Conservation (phyloP, 805 yeast genomes). For the Kuraishia hungarica region DNA sequence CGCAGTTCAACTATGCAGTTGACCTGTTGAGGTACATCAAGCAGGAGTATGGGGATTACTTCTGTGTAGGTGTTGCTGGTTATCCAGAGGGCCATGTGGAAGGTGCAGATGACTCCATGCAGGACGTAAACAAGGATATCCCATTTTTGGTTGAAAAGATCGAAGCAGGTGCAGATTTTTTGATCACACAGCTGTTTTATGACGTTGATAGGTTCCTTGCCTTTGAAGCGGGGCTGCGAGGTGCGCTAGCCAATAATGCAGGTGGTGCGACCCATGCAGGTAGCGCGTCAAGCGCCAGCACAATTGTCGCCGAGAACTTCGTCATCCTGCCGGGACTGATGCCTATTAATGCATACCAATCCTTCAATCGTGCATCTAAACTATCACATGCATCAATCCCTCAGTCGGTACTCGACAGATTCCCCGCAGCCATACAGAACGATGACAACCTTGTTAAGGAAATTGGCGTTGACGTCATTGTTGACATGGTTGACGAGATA, state of each 20-base stretch:
- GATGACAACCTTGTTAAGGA: conserved; percentile 79
- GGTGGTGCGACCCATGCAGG: conserved; percentile 18
- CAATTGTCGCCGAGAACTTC: conserved; percentile 27
- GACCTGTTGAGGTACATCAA: conserved; percentile 82
- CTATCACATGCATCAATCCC: conserved; percentile 86
- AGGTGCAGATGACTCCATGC: conserved; percentile 60
- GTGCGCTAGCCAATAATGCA: conserved; percentile 16
- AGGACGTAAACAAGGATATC: conserved; percentile 60
- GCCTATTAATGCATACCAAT: conserved; percentile 81
- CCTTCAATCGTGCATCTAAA: conserved; percentile 83
- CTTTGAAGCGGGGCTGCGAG: conserved; percentile 45
- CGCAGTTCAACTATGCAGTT: conserved; percentile 68
- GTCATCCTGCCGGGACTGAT: conserved; percentile 80
- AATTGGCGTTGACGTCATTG: conserved; percentile 70
- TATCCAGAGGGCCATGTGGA: conserved; percentile 98
- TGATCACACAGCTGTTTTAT: conserved; percentile 85
- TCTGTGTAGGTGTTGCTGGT: conserved; percentile 95
- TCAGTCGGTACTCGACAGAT: conserved; percentile 33
- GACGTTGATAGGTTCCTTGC: conserved; percentile 70
- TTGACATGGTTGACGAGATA: conserved; percentile 53
- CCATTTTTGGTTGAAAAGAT: conserved; percentile 79
- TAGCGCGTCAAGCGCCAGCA: too few species aligned
- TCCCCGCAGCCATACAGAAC: conserved; percentile 48
- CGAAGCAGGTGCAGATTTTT: conserved; percentile 91
- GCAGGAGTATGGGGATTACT: conserved; percentile 62